Conservation (phyloP, 495 filamentous ascomycete genomes). For the Xylaria cubensis region DNA sequence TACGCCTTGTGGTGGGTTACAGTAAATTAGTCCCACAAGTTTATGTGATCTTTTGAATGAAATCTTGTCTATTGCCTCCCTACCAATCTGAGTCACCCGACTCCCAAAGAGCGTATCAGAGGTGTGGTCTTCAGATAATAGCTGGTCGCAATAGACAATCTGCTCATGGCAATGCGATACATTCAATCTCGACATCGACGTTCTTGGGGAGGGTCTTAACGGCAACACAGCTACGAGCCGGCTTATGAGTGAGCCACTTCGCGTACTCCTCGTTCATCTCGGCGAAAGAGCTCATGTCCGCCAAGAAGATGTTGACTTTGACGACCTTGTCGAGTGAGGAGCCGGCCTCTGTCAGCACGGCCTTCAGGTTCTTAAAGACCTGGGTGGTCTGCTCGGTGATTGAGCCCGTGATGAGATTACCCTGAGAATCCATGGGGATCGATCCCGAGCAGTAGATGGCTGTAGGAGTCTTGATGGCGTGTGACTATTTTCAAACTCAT, state of each 20-base stretch:
- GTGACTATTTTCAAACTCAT: slow-evolving; percentile 64
- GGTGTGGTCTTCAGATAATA: neutral
- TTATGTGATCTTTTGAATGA: neutral
- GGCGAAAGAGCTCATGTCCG: slow-evolving; percentile 83
- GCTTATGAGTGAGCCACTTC: slow-evolving; percentile 87
- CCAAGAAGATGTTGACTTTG: slow-evolving; percentile 84
- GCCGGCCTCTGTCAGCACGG: slow-evolving; percentile 78
- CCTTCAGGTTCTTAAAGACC: slow-evolving; percentile 80
- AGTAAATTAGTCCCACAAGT: neutral
- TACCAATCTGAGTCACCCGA: neutral
- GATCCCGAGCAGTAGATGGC: slow-evolving; percentile 93
- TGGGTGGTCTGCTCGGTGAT: slow-evolving; percentile 77
- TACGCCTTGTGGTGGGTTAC: neutral
- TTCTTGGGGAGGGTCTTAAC: slow-evolving; percentile 89
- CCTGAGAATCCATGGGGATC: slow-evolving; percentile 79
- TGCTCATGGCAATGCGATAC: slow-evolving; percentile 71
- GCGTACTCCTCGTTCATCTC: slow-evolving; percentile 89
- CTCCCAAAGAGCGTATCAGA: neutral
- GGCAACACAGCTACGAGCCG: slow-evolving; percentile 90
- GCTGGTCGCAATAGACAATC: neutral
- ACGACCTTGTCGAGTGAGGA: slow-evolving; percentile 76
- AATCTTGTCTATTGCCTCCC: neutral
- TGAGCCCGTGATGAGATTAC: slow-evolving; percentile 75
- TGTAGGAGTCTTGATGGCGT: slow-evolving; percentile 83
- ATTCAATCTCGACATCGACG: slow-evolving; percentile 92